These are phyloP conservation scores for Xylariaceae sp. DNA, from an alignment of 2,329 filamentous ascomycete species.

Conservation along the genomic window DNA sequence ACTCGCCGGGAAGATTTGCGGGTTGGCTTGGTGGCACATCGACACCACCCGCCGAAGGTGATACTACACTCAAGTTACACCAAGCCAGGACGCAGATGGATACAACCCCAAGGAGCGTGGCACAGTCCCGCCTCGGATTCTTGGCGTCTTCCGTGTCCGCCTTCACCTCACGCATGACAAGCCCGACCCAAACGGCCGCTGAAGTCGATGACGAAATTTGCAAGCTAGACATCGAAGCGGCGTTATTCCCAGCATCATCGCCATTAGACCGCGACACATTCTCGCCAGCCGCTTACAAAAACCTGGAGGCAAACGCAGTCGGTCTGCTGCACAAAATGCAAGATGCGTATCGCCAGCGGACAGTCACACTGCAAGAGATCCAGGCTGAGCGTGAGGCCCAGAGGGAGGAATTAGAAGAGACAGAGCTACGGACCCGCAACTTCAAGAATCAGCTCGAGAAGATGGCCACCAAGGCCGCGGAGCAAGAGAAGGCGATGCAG, in stretches of 20 bases:
- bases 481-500: slow-evolving; percentile 59
- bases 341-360: slow-evolving; percentile 61
- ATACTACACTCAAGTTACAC: slow-evolving; percentile 43
- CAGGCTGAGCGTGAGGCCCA: slow-evolving; percentile 60
- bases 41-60: slow-evolving; percentile 31
- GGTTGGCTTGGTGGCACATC: slow-evolving; percentile 43
- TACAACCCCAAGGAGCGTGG: slow-evolving; percentile 44
- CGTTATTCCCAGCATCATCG: slow-evolving; percentile 56
- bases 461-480: slow-evolving; percentile 59
- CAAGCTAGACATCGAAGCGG: slow-evolving; percentile 59
- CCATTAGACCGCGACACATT: slow-evolving; percentile 56
- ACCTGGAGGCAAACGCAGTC: slow-evolving; percentile 63
- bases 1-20: slow-evolving; percentile 39
- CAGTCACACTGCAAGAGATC: slow-evolving; percentile 56
- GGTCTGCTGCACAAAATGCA: slow-evolving; percentile 63
- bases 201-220: slow-evolving; percentile 58
- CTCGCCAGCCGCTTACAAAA: slow-evolving; percentile 65
- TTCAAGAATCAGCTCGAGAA: slow-evolving; percentile 66
- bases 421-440: slow-evolving; percentile 56
- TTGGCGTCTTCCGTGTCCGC: slow-evolving; percentile 54
- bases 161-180: slow-evolving; percentile 48
- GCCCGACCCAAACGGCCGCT: slow-evolving; percentile 33
- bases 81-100: slow-evolving; percentile 34
- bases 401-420: slow-evolving; percentile 62
- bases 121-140: slow-evolving; percentile 52